phyloP scores from a whole-genome alignment of 2,329 filamentous ascomycete species.

The Ceratocystis diversiconidia region DNA sequence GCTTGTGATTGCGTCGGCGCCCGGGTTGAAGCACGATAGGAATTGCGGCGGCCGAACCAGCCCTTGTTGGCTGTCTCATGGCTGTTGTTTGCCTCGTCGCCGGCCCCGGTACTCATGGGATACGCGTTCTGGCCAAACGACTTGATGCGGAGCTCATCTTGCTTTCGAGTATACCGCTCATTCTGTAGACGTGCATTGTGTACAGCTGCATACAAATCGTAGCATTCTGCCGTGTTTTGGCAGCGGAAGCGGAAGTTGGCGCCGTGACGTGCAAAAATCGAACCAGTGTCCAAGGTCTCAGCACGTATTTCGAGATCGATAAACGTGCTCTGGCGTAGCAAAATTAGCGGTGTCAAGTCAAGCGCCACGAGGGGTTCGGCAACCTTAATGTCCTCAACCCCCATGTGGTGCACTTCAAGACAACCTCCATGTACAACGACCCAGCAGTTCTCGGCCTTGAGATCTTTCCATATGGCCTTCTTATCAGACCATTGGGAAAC shows the following conservation, averaged over 20 bases:
- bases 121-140: conserved; percentile 44
- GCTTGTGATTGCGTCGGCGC: conserved; percentile 34
- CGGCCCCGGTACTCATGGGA: neutral
- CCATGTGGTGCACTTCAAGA: conserved; percentile 39
- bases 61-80: conserved; percentile 25
- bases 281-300: conserved; percentile 58
- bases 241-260: conserved; percentile 84
- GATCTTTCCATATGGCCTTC: conserved; percentile 45
- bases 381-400: conserved; percentile 26
- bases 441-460: conserved; percentile 37
- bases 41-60: conserved; percentile 51
- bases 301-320: conserved; percentile 91
- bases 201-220: conserved; percentile 69
- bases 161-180: conserved; percentile 62
- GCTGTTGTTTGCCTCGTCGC: conserved; percentile 27
- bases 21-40: conserved; percentile 46
- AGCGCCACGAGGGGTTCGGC: conserved; percentile 48
- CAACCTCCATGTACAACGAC: conserved; percentile 44
- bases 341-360: conserved; percentile 81
- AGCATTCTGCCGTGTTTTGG: conserved; percentile 60
- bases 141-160: conserved; percentile 54
- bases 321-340: conserved; percentile 77
- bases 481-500: conserved; percentile 50
- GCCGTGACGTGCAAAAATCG: conserved; percentile 48
- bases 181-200: conserved; percentile 86